Conservation (phyloP, 106 monocot genomes). For the Acorus gramineus region DNA sequence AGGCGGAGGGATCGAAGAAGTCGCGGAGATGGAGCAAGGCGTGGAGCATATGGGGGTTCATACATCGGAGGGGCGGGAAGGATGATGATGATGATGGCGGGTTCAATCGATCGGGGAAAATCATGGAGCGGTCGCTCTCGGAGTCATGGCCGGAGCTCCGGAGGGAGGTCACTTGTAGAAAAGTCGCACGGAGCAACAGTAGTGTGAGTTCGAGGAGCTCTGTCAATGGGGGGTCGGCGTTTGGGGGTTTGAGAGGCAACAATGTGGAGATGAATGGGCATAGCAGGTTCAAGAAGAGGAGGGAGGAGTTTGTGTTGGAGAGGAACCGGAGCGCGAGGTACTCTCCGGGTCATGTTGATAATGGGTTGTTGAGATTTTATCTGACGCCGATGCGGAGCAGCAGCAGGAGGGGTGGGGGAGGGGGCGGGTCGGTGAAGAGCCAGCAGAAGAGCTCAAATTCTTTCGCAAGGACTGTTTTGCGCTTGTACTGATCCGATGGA, state of each 20-base stretch:
- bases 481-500: constrained; percentile 45
- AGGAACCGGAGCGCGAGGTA: constrained; percentile 71
- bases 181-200: constrained; percentile 45
- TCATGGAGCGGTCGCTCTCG: constrained; percentile 35
- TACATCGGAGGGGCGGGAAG: constrained; percentile 32
- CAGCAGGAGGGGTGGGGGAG: constrained; percentile 23
- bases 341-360: constrained; percentile 46
- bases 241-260: constrained; percentile 33
- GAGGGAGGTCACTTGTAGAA: constrained; percentile 15
- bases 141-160: constrained; percentile 45
- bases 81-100: constrained; percentile 12
- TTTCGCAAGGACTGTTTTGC: constrained; percentile 50
- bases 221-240: constrained; percentile 25
- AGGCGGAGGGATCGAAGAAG: constrained; percentile 32
- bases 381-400: constrained; percentile 62
- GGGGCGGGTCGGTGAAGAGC: constrained; percentile 1
- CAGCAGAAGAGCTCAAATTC: constrained; percentile 28
- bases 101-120: constrained; percentile 5
- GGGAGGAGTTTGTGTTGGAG: constrained; percentile 47
- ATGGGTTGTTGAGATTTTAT: constrained; percentile 77
- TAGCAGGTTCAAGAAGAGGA: constrained; percentile 23
- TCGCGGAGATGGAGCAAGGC: constrained; percentile 64
- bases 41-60: constrained; percentile 74
- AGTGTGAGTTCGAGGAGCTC: constrained; percentile 59
- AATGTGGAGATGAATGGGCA: constrained; percentile 29